phyloP scores from a whole-genome alignment of 192 early-diverging fungal species.

The Gaertneriomyces semiglobifer region DNA sequence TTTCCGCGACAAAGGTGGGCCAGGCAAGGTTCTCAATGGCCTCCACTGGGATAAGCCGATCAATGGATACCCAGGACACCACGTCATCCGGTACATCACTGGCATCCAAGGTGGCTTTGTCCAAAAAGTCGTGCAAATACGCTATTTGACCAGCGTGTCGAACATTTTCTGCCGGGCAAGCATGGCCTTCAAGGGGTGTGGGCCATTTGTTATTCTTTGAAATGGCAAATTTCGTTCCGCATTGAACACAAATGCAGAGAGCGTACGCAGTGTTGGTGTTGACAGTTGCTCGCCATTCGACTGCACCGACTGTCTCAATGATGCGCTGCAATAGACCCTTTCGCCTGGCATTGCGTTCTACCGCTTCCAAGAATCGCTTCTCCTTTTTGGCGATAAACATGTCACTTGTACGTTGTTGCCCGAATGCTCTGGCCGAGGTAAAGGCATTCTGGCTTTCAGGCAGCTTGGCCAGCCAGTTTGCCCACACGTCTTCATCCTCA shows the following conservation, averaged over 20 bases:
- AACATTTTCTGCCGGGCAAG: no score
- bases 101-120: neutral
- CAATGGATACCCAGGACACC: neutral
- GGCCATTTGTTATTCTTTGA: no score
- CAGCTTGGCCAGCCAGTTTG: neutral
- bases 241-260: no score
- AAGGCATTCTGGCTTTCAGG: neutral
- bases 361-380: no score
- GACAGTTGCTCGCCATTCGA: no score
- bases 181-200: no score
- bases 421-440: neutral
- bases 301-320: no score
- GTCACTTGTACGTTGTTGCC: neutral
- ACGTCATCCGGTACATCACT: neutral
- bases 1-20: neutral
- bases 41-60: neutral
- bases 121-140: conserved; percentile 1
- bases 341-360: no score
- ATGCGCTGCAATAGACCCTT: no score
- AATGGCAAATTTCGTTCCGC: no score
- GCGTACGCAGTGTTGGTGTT: no score
- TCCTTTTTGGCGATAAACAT: no score
- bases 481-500: neutral
- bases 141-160: neutral
- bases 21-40: neutral